Evolutionary conservation across 441 rosid species (phyloP).

Genomic region (Jatropha podagrica): DNA sequence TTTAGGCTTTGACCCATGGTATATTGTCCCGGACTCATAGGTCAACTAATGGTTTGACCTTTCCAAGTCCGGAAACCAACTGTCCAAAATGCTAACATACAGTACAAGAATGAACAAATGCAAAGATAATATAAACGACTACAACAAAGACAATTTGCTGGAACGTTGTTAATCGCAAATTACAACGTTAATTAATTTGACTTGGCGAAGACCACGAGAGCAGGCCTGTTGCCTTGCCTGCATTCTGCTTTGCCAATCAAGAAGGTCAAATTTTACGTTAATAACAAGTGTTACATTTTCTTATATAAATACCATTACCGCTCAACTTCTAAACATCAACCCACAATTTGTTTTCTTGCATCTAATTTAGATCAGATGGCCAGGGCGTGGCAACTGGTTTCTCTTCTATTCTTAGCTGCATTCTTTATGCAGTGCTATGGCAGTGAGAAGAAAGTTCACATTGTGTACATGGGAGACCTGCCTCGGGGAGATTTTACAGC

Average conservation of each 20-base stretch:
- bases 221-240: neutral
- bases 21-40: too few species aligned
- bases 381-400: too few species aligned
- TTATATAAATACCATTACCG: constrained; percentile 5
- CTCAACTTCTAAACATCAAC: constrained; percentile 3
- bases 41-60: too few species aligned
- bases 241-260: neutral
- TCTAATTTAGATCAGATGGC: neutral
- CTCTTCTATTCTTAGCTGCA: neutral
- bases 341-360: neutral
- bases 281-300: constrained; percentile 12
- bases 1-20: neutral
- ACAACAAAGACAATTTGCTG: neutral
- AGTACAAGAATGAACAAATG: neutral
- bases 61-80: neutral
- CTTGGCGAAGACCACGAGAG: neutral
- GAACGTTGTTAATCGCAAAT: neutral
- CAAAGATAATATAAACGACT: neutral
- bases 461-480: constrained; percentile 44
- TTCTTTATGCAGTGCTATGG: neutral
- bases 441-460: constrained; percentile 29
- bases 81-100: neutral
- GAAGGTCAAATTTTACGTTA: neutral
- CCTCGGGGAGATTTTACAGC: constrained; percentile 28
- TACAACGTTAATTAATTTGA: neutral